A percentile compares a stretch with the other conserved stretches of the same genome.
Conservation (phyloP, 805 yeast genomes). For the Ogataea zsoltii region DNA sequence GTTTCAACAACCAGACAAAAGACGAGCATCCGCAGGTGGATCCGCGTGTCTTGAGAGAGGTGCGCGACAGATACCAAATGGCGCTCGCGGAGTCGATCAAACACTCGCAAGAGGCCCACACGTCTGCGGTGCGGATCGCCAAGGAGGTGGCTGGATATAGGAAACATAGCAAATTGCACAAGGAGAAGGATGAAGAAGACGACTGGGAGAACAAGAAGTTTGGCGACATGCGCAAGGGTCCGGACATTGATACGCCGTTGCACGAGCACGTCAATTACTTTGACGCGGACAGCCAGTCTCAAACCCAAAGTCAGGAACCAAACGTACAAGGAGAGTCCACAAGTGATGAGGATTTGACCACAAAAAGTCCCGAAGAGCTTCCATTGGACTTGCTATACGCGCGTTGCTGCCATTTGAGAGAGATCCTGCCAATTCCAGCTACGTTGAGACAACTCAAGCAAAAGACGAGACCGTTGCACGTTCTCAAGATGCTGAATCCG, state of each 20-base stretch:
- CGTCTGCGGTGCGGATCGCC: slow-evolving; percentile 69
- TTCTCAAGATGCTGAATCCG: slow-evolving; percentile 56
- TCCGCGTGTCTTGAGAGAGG: slow-evolving; percentile 51
- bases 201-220: slow-evolving; percentile 21
- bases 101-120: slow-evolving; percentile 77
- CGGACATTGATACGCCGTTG: slow-evolving; percentile 70
- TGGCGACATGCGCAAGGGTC: slow-evolving; percentile 12
- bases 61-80: slow-evolving; percentile 57
- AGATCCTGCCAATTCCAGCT: slow-evolving; percentile 51
- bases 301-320: no score
- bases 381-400: slow-evolving; percentile 52
- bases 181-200: slow-evolving; percentile 30
- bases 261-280: slow-evolving; percentile 46
- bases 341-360: slow-evolving; percentile 26
- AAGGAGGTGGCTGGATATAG: slow-evolving; percentile 57
- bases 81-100: slow-evolving; percentile 62
- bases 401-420: slow-evolving; percentile 50
- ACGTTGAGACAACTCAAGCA: slow-evolving; percentile 54
- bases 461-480: slow-evolving; percentile 52
- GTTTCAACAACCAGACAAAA: slow-evolving; percentile 35
- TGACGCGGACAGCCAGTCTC: slow-evolving; percentile 18
- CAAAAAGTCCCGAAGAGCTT: slow-evolving; percentile 23
- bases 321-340: neutral
- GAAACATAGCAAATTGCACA: slow-evolving; percentile 21
- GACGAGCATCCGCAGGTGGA: slow-evolving; percentile 35